These are phyloP conservation scores for Glarea lozoyensis DNA, from an alignment of 495 filamentous ascomycete genomes.

Conservation along the genomic window DNA sequence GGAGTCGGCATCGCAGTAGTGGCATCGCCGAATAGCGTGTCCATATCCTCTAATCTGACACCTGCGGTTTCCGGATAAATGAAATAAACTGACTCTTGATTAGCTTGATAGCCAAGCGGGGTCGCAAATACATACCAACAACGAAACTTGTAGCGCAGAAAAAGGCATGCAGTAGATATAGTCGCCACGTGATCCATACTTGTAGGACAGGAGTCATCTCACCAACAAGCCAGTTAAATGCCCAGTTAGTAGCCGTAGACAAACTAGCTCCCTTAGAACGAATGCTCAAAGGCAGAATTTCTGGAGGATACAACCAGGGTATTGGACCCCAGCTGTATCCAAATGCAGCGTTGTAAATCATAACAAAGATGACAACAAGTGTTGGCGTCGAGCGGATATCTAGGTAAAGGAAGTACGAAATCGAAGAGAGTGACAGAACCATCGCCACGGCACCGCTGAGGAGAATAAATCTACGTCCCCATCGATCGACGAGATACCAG, in stretches of 20 bases:
- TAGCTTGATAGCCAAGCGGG: constrained; percentile 4
- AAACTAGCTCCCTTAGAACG: constrained; percentile 95
- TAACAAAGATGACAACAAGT: constrained; percentile 87
- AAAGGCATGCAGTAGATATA: constrained; percentile 93
- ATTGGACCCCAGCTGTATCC: constrained; percentile 99
- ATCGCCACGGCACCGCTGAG: constrained; percentile 87
- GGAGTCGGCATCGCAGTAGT: constrained; percentile 70
- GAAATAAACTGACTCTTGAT: constrained; percentile 67
- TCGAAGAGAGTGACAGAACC: constrained; percentile 80
- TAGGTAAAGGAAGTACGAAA: constrained; percentile 93
- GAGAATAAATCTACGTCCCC: constrained; percentile 84
- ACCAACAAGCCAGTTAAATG: constrained; percentile 96
- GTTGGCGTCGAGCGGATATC: constrained; percentile 67
- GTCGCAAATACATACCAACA: constrained; percentile 58
- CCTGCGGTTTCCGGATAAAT: constrained; percentile 95
- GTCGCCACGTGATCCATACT: constrained; percentile 79
- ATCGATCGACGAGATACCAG: constrained; percentile 93
- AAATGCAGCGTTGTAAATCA: constrained; percentile 97
- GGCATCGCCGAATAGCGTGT: constrained; percentile 80
- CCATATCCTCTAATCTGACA: constrained; percentile 94
- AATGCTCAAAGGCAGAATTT: constrained; percentile 95
- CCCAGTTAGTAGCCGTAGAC: constrained; percentile 96
- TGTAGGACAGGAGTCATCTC: constrained; percentile 90
- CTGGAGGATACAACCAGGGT: constrained; percentile 95
- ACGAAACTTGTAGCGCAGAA: constrained; percentile 96